phyloP scores from a whole-genome alignment of 2,329 filamentous ascomycete genomes.

The Cryphonectria japonica region DNA sequence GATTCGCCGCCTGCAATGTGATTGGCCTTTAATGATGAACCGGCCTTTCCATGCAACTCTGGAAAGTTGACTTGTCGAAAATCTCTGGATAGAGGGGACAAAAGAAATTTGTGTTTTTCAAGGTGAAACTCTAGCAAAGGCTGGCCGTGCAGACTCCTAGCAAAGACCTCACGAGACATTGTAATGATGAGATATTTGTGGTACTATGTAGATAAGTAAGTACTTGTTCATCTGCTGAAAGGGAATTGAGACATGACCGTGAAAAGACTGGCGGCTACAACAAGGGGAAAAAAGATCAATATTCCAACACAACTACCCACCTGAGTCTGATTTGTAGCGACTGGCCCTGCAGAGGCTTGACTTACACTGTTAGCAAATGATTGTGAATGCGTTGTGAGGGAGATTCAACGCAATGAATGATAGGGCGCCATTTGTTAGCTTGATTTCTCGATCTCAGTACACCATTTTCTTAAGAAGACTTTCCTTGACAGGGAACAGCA shows the following conservation, averaged over 20 bases:
- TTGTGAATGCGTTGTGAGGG: not conserved
- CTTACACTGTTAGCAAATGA: not conserved
- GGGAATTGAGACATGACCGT: too few species aligned
- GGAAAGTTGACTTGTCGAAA: not conserved
- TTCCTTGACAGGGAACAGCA: not conserved
- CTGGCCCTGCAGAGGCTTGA: not conserved
- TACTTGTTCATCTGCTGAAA: too few species aligned
- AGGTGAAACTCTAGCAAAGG: not conserved
- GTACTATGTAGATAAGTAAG: too few species aligned
- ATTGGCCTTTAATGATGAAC: not conserved
- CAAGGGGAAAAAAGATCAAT: not conserved
- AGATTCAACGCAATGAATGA: not conserved
- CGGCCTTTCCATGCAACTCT: not conserved
- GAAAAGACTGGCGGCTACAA: not conserved
- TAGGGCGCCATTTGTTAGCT: not conserved
- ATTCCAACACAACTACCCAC: not conserved
- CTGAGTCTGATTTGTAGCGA: not conserved
- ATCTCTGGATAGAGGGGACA: not conserved
- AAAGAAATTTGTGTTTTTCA: not conserved
- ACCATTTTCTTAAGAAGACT: not conserved
- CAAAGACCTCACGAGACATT: not conserved
- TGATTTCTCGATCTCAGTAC: too few species aligned
- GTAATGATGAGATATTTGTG: too few species aligned
- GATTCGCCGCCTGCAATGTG: not conserved
- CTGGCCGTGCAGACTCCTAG: not conserved